Conservation (phyloP, 2,329 filamentous ascomycete genomes). For the Endothia cerciana region DNA sequence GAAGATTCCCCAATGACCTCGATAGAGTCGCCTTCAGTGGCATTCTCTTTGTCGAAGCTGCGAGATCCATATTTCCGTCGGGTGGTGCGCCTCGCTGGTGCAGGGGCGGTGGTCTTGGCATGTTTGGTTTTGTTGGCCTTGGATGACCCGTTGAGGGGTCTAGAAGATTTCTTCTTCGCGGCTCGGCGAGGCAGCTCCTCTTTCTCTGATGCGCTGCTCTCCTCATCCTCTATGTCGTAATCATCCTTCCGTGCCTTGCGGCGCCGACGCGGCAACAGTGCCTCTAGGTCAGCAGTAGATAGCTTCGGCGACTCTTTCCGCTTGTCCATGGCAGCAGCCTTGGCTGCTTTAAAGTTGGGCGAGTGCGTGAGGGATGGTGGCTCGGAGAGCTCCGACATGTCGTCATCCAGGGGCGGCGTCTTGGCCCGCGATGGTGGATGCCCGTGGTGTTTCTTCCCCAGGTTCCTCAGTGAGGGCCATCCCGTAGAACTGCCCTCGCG, state of each 20-base stretch:
- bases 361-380: conserved; percentile 70
- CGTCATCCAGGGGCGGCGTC: conserved; percentile 45
- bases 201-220: conserved; percentile 46
- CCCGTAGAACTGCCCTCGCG: conserved; percentile 46
- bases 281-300: conserved; percentile 59
- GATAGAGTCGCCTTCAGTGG: conserved; percentile 41
- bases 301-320: conserved; percentile 47
- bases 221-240: conserved; percentile 51
- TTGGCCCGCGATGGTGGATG: conserved; percentile 36
- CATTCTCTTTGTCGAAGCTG: conserved; percentile 62
- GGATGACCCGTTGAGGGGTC: conserved; percentile 17
- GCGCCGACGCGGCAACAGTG: conserved; percentile 57
- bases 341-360: conserved; percentile 52
- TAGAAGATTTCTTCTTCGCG: conserved; percentile 37
- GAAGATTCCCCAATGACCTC: conserved; percentile 46
- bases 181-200: conserved; percentile 43
- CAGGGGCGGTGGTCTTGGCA: conserved; percentile 11
- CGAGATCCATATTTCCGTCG: conserved; percentile 55
- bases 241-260: conserved; percentile 42
- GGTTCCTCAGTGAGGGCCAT: conserved; percentile 57
- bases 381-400: conserved; percentile 61
- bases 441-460: conserved; percentile 49
- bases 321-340: conserved; percentile 30
- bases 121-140: conserved; percentile 15
- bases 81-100: conserved; percentile 24